Evolutionary conservation across 1,284 basidiomycete genomes (phyloP).

Genomic region (Papiliotrema nemorosa): DNA sequence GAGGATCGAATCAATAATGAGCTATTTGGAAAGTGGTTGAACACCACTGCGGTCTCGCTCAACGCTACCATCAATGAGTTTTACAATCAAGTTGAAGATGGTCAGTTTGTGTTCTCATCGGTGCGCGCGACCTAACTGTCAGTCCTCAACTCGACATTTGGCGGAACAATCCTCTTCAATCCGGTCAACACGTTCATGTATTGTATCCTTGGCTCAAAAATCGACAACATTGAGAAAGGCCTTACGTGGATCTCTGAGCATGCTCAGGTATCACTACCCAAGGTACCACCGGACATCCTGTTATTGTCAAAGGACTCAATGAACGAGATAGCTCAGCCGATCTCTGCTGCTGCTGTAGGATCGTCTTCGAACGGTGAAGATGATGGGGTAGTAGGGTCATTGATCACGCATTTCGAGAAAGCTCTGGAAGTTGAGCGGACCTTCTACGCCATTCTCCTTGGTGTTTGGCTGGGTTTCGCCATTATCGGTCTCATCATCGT

Average conservation of each 20-base stretch:
- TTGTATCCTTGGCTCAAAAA: constrained; percentile 86
- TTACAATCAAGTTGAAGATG: constrained; percentile 49
- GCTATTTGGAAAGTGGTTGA: constrained; percentile 83
- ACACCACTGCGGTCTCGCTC: constrained; percentile 80
- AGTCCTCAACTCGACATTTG: constrained; percentile 66
- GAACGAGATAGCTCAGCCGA: constrained; percentile 71
- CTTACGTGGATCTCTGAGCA: constrained; percentile 90
- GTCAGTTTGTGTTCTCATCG: constrained; percentile 23
- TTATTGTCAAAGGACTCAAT: constrained; percentile 67
- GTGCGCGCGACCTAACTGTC: constrained; percentile 29
- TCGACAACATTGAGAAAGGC: constrained; percentile 77
- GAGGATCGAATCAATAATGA: constrained; percentile 77
- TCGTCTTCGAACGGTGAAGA: constrained; percentile 47
- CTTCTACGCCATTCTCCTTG: constrained; percentile 78
- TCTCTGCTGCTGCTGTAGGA: constrained; percentile 74
- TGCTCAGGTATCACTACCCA: constrained; percentile 71
- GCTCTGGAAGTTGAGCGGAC: constrained; percentile 72
- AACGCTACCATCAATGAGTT: constrained; percentile 59
- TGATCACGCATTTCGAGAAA: constrained; percentile 68
- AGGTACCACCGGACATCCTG: constrained; percentile 67
- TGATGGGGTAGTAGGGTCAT: constrained; percentile 65
- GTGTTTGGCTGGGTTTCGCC: constrained; percentile 59
- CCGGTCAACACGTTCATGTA: constrained; percentile 82
- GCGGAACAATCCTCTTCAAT: constrained; percentile 71
- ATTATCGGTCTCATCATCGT: constrained; percentile 37